Evolutionary conservation across 1,284 basidiomycete genomes (phyloP).

Genomic region (Ganoderma boninense): DNA sequence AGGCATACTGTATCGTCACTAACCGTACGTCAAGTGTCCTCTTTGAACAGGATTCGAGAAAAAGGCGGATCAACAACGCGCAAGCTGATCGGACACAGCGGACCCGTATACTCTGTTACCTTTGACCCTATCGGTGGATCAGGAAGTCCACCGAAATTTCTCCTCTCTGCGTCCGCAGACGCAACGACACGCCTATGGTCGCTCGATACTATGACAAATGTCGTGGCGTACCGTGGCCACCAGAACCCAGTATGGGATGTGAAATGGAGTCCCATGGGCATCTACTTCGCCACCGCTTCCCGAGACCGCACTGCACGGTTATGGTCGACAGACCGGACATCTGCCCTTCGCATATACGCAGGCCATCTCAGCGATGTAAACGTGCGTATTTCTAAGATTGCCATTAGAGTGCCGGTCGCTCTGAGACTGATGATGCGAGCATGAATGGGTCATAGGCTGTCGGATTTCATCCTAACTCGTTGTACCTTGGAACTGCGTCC

Average conservation of each 20-base stretch:
- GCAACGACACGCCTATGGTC: conserved; percentile 94
- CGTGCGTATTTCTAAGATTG: conserved; percentile 58
- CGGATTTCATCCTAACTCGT: conserved; percentile 95
- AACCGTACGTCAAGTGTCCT: conserved; percentile 53
- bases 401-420: not conserved
- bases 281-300: conserved; percentile 98
- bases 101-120: conserved; percentile 93
- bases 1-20: conserved; percentile 12
- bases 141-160: conserved; percentile 83
- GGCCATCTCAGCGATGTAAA: conserved; percentile 98
- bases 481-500: conserved; percentile 97
- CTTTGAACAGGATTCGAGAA: conserved; percentile 74
- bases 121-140: conserved; percentile 95
- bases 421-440: not conserved
- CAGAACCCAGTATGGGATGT: conserved; percentile 99
- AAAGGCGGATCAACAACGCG: conserved; percentile 85
- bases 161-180: conserved; percentile 95
- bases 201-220: conserved; percentile 92
- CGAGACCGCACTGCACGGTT: conserved; percentile 94
- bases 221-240: conserved; percentile 96
- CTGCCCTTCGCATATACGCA: conserved; percentile 92
- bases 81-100: conserved; percentile 96
- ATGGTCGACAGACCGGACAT: conserved; percentile 94
- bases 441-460: conserved; percentile 71
- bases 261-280: conserved; percentile 96